These are phyloP conservation scores for Leptographium flavum DNA, from an alignment of 2,329 filamentous ascomycete genomes.

Conservation along the genomic window DNA sequence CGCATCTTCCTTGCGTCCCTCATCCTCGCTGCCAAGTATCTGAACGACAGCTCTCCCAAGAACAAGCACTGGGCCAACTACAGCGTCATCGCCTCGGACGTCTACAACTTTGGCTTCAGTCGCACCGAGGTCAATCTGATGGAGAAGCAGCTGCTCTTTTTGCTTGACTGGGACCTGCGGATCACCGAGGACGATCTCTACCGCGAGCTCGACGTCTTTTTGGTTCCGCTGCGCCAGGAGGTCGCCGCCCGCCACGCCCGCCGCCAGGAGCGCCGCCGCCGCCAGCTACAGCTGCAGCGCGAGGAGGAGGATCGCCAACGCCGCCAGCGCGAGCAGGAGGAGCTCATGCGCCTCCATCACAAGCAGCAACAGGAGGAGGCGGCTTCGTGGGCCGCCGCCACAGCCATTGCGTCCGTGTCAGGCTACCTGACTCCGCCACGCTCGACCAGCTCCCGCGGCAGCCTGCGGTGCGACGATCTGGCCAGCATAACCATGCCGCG, in stretches of 20 bases:
- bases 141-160: conserved; percentile 95
- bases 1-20: conserved; percentile 88
- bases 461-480: conserved; percentile 19
- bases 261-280: conserved; percentile 28
- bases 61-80: conserved; percentile 99
- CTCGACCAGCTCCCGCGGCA: conserved; percentile 21
- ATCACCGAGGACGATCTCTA: conserved; percentile 79
- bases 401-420: conserved; percentile 15
- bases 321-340: conserved; percentile 19
- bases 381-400: conserved; percentile 10
- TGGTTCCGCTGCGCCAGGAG: conserved; percentile 63
- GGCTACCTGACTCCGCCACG: conserved; percentile 31
- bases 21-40: conserved; percentile 84
- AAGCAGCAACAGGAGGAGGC: conserved; percentile 15
- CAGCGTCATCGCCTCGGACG: conserved; percentile 56
- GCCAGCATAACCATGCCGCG: conserved; percentile 24
- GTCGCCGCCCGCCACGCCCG: conserved; percentile 36
- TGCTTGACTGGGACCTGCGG: conserved; percentile 86
- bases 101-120: conserved; percentile 71
- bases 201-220: conserved; percentile 73
- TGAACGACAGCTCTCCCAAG: conserved; percentile 97
- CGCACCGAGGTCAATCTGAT: conserved; percentile 96
- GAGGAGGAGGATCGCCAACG: conserved; percentile 15
- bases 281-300: conserved; percentile 19
- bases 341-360: conserved; percentile 7